Conservation (phyloP, 2,329 filamentous ascomycete genomes). For the Verticillium nonalfalfae region DNA sequence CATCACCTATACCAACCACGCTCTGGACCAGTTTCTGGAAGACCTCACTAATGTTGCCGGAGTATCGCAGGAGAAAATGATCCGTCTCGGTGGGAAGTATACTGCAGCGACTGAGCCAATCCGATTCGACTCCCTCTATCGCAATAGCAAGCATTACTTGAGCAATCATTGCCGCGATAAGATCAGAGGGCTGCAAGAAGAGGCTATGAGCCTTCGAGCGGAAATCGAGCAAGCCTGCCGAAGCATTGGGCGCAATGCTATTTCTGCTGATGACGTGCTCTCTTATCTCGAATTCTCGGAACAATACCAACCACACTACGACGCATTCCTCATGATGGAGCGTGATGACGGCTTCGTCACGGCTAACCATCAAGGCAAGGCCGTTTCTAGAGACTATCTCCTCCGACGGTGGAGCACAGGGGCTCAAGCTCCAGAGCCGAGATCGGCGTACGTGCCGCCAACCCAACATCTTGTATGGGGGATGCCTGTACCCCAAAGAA, state of each 20-base stretch:
- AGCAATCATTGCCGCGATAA: constrained; percentile 26
- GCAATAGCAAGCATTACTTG: constrained; percentile 20
- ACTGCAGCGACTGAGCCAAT: constrained; percentile 41
- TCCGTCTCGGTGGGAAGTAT: constrained; percentile 58
- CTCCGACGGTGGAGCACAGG: constrained; percentile 46
- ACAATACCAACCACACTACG: constrained; percentile 42
- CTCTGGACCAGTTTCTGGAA: constrained; percentile 58
- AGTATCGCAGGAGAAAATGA: constrained; percentile 41
- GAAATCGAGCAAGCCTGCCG: constrained; percentile 20
- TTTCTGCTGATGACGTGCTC: constrained; percentile 22
- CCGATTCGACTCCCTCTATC: constrained; percentile 33
- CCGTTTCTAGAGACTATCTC: constrained; percentile 39
- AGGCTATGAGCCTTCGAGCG: constrained; percentile 19
- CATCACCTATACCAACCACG: constrained; percentile 63
- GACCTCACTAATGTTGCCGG: constrained; percentile 50
- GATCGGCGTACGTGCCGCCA: constrained; percentile 22
- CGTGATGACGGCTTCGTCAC: constrained; percentile 34
- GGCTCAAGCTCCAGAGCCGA: constrained; percentile 18
- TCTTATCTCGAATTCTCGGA: constrained; percentile 45
- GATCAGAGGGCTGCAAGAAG: constrained; percentile 32
- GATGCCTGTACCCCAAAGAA: constrained; percentile 7
- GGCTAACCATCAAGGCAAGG: constrained; percentile 39
- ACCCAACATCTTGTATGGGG: constrained; percentile 10
- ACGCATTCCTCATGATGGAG: constrained; percentile 48
- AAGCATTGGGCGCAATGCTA: constrained; percentile 5